phyloP scores from a whole-genome alignment of 208 protist species.

The Crithidia bombi region DNA sequence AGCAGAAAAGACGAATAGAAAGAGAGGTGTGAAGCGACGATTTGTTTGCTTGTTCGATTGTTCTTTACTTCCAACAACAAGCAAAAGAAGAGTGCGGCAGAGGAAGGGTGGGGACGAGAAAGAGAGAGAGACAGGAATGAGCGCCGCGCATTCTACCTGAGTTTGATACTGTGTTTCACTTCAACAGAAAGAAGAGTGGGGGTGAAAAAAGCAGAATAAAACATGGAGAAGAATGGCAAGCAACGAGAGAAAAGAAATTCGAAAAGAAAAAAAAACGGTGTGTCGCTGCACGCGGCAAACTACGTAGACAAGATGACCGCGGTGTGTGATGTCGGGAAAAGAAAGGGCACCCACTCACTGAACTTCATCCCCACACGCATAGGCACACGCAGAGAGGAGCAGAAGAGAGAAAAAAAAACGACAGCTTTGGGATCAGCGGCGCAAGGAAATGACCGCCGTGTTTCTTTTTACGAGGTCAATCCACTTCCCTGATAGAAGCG shows the following conservation, averaged over 20 bases:
- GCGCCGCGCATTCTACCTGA: too few relatives aligned
- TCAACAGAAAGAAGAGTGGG: neutral
- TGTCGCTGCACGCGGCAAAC: neutral
- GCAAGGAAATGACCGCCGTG: too few relatives aligned
- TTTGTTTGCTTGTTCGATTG: too few relatives aligned
- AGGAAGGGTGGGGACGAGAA: too few relatives aligned
- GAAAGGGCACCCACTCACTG: neutral
- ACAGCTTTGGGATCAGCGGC: neutral
- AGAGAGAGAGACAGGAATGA: too few relatives aligned
- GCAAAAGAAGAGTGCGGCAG: too few relatives aligned
- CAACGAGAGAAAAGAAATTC: neutral
- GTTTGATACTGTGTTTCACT: too few relatives aligned
- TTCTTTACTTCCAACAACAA: too few relatives aligned
- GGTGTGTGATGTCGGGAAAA: neutral
- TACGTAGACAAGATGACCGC: neutral
- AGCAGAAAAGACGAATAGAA: too few relatives aligned
- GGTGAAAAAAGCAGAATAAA: neutral
- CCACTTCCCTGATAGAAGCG: neutral
- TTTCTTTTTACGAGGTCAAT: constrained; percentile 10
- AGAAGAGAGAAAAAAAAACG: neutral
- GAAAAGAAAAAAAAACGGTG: constrained; percentile 10
- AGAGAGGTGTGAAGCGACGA: neutral
- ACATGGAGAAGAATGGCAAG: neutral
- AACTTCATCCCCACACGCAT: neutral
- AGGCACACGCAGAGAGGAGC: neutral